Percentiles rank a stretch among this genome's conserved stretches.
These are phyloP conservation scores for Nannizziopsis arthrosporioides DNA, from an alignment of 2,329 filamentous ascomycete species.

Conservation along the genomic window DNA sequence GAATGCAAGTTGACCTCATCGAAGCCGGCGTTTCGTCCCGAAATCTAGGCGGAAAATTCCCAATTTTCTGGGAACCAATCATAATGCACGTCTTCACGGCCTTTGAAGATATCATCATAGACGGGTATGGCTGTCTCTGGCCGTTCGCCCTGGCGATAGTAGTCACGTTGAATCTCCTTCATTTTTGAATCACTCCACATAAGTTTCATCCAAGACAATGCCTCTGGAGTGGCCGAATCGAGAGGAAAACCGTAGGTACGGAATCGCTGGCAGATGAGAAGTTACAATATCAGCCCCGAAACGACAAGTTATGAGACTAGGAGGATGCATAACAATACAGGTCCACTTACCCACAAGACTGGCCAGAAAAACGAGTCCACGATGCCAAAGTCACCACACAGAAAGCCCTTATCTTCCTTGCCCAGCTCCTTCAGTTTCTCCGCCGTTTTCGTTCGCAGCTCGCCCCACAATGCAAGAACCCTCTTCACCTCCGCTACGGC, in stretches of 20 bases:
- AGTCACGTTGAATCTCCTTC: constrained; percentile 18
- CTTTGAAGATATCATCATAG: constrained; percentile 26
- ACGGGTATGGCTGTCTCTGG: constrained; percentile 21
- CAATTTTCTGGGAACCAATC: constrained; percentile 22
- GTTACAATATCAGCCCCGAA: background rate
- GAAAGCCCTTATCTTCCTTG: constrained; percentile 25
- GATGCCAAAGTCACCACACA: constrained; percentile 30
- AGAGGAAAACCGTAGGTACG: constrained; percentile 25
- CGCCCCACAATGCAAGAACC: constrained; percentile 23
- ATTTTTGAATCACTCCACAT: constrained; percentile 27
- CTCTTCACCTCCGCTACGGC: constrained; percentile 20
- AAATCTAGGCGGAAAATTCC: constrained; percentile 17
- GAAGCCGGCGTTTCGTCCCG: background rate
- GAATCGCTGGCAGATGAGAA: constrained; percentile 23
- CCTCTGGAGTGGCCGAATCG: constrained; percentile 20
- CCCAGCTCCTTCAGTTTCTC: constrained; percentile 19
- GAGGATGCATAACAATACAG: constrained; percentile 1
- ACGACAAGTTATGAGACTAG: background rate
- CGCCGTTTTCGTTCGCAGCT: constrained; percentile 19
- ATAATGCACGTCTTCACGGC: constrained; percentile 20
- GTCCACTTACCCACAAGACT: constrained; percentile 25
- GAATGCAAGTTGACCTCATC: too few relatives aligned
- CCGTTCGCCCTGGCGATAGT: constrained; percentile 22
- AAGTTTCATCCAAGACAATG: constrained; percentile 24
- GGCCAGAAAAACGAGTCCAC: constrained; percentile 32